Percentiles rank a stretch among this genome's conserved stretches.
These are phyloP conservation scores for Podospora anserina DNA, from an alignment of 495 filamentous ascomycete species.

Conservation along the genomic window DNA sequence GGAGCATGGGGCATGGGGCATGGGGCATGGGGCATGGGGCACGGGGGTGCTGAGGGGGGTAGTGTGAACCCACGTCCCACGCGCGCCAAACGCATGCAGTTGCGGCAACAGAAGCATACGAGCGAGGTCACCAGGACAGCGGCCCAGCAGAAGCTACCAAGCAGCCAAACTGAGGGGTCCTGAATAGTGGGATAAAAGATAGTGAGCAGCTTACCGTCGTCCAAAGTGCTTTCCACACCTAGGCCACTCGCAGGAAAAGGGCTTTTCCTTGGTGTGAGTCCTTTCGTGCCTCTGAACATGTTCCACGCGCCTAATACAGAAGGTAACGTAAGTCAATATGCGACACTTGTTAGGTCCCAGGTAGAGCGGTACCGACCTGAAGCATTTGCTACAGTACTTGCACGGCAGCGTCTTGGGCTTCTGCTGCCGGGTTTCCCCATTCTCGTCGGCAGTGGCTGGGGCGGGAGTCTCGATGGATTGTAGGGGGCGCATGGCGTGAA, in stretches of 20 bases:
- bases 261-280: conserved; percentile 61
- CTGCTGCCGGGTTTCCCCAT: conserved; percentile 48
- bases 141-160: not conserved
- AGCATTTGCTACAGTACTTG: conserved; percentile 54
- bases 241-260: conserved; percentile 52
- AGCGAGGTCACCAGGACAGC: not conserved
- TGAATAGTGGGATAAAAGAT: too few species aligned
- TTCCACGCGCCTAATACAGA: conserved; percentile 54
- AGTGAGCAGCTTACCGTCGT: conserved; percentile 45
- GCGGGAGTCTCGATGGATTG: conserved; percentile 49
- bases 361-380: conserved; percentile 46
- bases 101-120: not conserved
- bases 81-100: conserved; percentile 1
- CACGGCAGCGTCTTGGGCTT: conserved; percentile 55
- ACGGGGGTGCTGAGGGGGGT: not conserved
- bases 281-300: conserved; percentile 60
- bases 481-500: conserved; percentile 44
- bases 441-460: conserved; percentile 43
- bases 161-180: not conserved
- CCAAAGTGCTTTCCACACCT: conserved; percentile 58
- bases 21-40: not conserved
- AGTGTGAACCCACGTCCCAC: not conserved
- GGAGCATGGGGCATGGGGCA: not conserved
- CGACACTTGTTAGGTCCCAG: conserved; percentile 27
- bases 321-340: conserved; percentile 43